These are phyloP conservation scores for Endotrypanum monterogeii DNA, from an alignment of 208 protist genomes.

Conservation along the genomic window DNA sequence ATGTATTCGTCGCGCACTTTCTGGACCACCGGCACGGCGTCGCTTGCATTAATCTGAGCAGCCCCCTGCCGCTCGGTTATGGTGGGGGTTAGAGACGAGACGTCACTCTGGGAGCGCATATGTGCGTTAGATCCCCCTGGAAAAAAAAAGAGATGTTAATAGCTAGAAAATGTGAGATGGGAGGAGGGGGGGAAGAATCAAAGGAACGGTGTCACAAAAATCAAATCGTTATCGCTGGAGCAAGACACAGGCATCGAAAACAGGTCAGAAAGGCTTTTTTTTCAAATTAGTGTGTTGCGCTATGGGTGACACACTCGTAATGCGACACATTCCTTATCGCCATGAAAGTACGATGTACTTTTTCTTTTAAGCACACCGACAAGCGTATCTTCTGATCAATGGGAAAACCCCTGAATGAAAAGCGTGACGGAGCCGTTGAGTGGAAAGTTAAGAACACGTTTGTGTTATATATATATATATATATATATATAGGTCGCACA, in stretches of 20 bases:
- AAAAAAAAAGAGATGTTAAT: not conserved
- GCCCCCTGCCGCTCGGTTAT: conserved; percentile 1
- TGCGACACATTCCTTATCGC: not conserved
- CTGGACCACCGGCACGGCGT: conserved; percentile 39
- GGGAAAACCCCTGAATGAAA: not conserved
- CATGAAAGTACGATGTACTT: not conserved
- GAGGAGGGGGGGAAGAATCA: not conserved
- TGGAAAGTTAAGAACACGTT: not conserved
- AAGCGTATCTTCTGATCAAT: not conserved
- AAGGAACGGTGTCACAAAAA: not conserved
- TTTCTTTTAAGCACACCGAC: not conserved
- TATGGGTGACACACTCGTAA: too few relatives aligned
- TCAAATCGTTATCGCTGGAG: not conserved
- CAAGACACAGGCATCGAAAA: too few relatives aligned
- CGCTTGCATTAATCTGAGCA: not conserved
- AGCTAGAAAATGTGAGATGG: too few relatives aligned
- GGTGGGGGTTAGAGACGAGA: not conserved
- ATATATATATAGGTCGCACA: not conserved
- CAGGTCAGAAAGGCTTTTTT: too few relatives aligned
- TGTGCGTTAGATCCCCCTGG: not conserved
- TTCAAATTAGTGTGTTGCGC: too few relatives aligned
- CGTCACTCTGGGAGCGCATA: not conserved
- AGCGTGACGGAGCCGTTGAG: not conserved
- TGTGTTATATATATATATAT: not conserved
- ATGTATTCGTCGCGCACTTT: conserved; percentile 82